Evolutionary conservation across 805 yeast species (phyloP).

Genomic region (Yamadazyma kitorensis): DNA sequence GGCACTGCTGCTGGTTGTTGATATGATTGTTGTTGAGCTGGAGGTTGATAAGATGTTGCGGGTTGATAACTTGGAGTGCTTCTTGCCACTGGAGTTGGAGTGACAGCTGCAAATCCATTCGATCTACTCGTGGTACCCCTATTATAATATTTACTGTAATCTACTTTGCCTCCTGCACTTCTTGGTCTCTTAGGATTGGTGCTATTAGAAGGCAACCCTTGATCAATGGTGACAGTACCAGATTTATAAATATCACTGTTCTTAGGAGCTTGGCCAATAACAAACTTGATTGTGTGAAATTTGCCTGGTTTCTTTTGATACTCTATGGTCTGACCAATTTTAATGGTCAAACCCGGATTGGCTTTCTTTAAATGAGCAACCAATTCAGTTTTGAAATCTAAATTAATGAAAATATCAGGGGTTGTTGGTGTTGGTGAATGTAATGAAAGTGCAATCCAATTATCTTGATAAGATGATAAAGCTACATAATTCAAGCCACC

Average conservation of each 20-base stretch:
- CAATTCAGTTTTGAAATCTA: conserved; percentile 86
- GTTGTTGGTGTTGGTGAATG: conserved; percentile 44
- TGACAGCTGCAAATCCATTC: conserved; percentile 23
- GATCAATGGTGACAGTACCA: conserved; percentile 75
- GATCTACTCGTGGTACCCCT: conserved; percentile 13
- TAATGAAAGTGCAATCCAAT: conserved; percentile 79
- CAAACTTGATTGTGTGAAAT: conserved; percentile 72
- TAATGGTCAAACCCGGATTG: conserved; percentile 56
- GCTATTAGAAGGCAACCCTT: conserved; percentile 74
- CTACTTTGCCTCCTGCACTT: conserved; percentile 40
- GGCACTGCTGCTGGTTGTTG: conserved; percentile 24
- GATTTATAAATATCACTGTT: conserved; percentile 81
- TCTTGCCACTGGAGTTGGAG: conserved; percentile 15
- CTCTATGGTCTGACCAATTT: conserved; percentile 66
- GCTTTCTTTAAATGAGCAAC: conserved; percentile 67
- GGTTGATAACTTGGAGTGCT: conserved; percentile 2
- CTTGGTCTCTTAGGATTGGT: conserved; percentile 75
- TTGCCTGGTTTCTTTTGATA: conserved; percentile 92
- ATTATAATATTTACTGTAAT: conserved; percentile 41
- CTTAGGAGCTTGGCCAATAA: conserved; percentile 54
- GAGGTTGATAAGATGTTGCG: conserved; percentile 19
- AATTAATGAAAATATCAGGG: conserved; percentile 79
- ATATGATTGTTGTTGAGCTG: conserved; percentile 14
- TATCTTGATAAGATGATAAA: conserved; percentile 78
- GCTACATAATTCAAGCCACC: conserved; percentile 58